These are phyloP conservation scores for Dryas alaskensis DNA, from an alignment of 306 rosid species.

Conservation along the genomic window DNA sequence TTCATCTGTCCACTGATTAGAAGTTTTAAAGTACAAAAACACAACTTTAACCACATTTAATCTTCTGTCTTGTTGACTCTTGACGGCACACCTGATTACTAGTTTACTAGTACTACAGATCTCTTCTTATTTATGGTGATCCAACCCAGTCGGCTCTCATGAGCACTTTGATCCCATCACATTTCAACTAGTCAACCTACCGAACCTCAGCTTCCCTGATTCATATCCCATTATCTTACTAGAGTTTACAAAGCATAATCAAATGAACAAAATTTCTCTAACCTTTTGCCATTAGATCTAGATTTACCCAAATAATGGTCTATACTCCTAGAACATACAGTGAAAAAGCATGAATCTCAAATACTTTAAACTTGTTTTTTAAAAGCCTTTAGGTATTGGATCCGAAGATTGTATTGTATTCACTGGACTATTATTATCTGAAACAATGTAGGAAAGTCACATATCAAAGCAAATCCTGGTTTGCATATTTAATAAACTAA, in stretches of 20 bases:
- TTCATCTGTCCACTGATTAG: neutral
- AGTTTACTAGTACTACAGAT: neutral
- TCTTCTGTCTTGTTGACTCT: neutral
- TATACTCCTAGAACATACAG: neutral
- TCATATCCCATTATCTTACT: neutral
- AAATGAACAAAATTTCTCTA: neutral
- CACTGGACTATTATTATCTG: neutral
- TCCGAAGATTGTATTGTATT: conserved; percentile 9
- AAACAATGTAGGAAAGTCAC: neutral
- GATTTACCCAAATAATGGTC: neutral
- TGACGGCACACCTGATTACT: neutral
- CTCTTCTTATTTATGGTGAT: neutral
- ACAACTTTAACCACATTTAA: neutral
- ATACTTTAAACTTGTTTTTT: neutral
- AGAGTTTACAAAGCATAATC: neutral
- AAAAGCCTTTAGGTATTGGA: neutral
- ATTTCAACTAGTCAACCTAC: neutral
- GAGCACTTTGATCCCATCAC: conserved; percentile 1
- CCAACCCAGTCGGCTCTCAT: neutral
- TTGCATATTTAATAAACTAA: neutral
- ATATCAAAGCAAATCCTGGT: neutral
- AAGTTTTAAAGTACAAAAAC: neutral
- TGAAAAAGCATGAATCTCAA: neutral
- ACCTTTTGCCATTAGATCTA: neutral
- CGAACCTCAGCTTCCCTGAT: neutral